phyloP scores from a whole-genome alignment of 1,284 basidiomycete species.

The Ustilago crameri region DNA sequence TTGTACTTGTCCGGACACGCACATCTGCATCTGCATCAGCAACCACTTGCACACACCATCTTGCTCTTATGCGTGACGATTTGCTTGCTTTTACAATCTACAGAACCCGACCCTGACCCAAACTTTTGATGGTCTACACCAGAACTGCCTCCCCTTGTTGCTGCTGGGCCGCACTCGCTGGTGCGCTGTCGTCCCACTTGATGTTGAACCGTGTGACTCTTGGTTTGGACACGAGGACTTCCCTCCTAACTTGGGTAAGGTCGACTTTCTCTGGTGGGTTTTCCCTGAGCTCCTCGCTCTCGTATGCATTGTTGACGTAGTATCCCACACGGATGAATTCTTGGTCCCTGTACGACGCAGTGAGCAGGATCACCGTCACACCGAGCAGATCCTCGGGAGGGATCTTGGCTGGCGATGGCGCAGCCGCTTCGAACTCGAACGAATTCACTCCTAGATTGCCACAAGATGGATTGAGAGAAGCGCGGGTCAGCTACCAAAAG shows the following conservation, averaged over 20 bases:
- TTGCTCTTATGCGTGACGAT: background rate
- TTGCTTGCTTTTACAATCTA: background rate
- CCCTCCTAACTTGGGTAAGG: slow-evolving; percentile 76
- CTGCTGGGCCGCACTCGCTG: slow-evolving; percentile 2
- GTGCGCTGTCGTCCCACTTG: slow-evolving; percentile 66
- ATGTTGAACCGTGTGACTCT: slow-evolving; percentile 83
- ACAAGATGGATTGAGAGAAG: background rate
- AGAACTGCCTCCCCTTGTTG: background rate
- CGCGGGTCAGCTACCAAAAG: background rate
- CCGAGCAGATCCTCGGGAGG: slow-evolving; percentile 85
- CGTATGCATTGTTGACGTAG: slow-evolving; percentile 99
- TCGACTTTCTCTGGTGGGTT: slow-evolving; percentile 65
- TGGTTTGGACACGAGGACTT: slow-evolving; percentile 87
- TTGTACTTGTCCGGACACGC: slow-evolving; percentile 19
- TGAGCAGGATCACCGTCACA: slow-evolving; percentile 88
- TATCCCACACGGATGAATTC: slow-evolving; percentile 99
- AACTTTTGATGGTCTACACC: no score
- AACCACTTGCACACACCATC: background rate
- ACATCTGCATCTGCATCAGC: background rate
- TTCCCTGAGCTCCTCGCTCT: slow-evolving; percentile 78
- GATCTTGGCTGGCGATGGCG: slow-evolving; percentile 75
- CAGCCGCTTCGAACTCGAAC: slow-evolving; percentile 84
- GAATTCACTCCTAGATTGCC: slow-evolving; percentile 78
- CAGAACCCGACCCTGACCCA: background rate
- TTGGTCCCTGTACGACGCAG: slow-evolving; percentile 86